A percentile compares a stretch with the other conserved stretches of the same genome.
These are phyloP conservation scores for Phragmites australis DNA, from an alignment of 176 grass and related monocot genomes.

Conservation along the genomic window DNA sequence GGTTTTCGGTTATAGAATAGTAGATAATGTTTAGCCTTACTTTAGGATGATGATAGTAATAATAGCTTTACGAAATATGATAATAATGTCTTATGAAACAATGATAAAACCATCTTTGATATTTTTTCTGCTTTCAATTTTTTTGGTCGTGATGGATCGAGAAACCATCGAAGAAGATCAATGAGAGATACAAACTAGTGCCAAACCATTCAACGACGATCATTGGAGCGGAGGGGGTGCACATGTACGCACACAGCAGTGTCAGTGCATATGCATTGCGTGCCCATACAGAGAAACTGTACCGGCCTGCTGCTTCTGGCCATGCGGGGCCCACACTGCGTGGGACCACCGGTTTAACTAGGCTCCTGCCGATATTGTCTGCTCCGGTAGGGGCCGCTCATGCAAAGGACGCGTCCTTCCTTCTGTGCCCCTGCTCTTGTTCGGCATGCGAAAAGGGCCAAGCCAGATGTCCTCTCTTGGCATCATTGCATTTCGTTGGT, in stretches of 20 bases:
- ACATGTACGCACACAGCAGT: background rate
- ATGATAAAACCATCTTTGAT: too few relatives aligned
- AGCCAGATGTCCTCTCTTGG: constrained; percentile 32
- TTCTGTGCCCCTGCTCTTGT: constrained; percentile 32
- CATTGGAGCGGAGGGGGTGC: background rate
- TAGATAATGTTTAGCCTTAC: too few relatives aligned
- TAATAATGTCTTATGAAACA: too few relatives aligned
- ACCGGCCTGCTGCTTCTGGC: background rate
- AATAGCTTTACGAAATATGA: too few relatives aligned
- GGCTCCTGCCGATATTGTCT: constrained; percentile 37
- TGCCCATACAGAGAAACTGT: background rate
- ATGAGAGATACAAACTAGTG: too few relatives aligned
- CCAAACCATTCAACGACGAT: background rate
- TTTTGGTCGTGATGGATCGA: background rate
- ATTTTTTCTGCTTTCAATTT: too few relatives aligned
- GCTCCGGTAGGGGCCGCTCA: constrained; percentile 52
- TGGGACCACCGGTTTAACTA: background rate
- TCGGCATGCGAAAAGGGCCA: constrained; percentile 62
- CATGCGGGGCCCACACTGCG: background rate
- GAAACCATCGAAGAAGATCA: background rate
- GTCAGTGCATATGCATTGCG: constrained; percentile 33
- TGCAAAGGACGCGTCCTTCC: constrained; percentile 11
- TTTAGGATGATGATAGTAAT: too few relatives aligned
- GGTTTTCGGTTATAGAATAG: too few relatives aligned
- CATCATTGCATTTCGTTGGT: constrained; percentile 42